Evolutionary conservation across 352 stramenopile genomes (phyloP).

Genomic region (Globisporangium iwayamae): DNA sequence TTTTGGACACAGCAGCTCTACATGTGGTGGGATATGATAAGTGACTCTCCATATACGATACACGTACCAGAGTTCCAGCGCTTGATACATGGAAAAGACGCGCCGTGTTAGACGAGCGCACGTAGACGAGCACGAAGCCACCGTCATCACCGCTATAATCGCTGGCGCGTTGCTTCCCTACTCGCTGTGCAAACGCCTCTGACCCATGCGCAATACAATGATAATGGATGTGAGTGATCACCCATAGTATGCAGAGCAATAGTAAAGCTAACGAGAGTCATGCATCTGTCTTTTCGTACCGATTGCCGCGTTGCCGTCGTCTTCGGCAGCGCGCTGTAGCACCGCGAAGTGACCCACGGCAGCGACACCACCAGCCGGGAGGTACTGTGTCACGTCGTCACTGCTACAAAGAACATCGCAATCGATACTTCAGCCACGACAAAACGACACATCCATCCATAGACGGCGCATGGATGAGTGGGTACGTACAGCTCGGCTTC

Average conservation of each 20-base stretch:
- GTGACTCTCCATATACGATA: background rate
- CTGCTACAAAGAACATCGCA: background rate
- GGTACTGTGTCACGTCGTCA: background rate
- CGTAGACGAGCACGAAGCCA: constrained; percentile 23
- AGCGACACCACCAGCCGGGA: constrained; percentile 9
- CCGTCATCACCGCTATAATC: background rate
- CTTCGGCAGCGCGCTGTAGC: constrained; percentile 7
- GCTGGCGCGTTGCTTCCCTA: background rate
- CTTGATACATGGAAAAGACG: constrained; percentile 12
- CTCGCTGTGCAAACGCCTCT: background rate
- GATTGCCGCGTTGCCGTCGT: constrained; percentile 1
- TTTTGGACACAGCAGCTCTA: too few relatives aligned
- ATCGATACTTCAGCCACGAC: too few relatives aligned
- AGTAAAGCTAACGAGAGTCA: too few relatives aligned
- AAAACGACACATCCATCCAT: too few relatives aligned
- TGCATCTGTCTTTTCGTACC: background rate
- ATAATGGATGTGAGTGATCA: background rate
- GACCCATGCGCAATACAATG: background rate
- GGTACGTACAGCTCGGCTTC: constrained; percentile 15
- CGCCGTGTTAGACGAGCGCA: constrained; percentile 16
- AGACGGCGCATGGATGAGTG: too few relatives aligned
- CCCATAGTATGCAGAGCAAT: background rate
- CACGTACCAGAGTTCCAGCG: background rate
- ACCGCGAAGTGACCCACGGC: constrained; percentile 11
- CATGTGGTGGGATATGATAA: too few relatives aligned